Conservation (phyloP, 1,139 yeast genomes). For the Hyphopichia buzzinii region DNA sequence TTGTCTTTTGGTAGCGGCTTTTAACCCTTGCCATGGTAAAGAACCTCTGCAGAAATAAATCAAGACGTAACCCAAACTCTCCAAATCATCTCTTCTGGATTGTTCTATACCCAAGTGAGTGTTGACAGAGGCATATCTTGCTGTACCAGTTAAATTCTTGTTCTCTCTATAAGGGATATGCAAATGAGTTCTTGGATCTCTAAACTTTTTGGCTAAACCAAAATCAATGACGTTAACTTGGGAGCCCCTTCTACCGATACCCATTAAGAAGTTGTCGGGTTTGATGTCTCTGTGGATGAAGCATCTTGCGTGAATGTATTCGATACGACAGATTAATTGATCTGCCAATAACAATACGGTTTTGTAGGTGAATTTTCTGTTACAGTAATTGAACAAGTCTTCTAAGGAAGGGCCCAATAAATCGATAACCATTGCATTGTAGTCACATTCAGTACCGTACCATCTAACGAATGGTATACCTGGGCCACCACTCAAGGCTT, state of each 20-base stretch:
- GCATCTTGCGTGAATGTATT: slow-evolving; percentile 92
- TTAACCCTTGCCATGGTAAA: slow-evolving; percentile 97
- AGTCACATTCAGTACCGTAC: slow-evolving; percentile 97
- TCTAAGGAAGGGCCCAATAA: slow-evolving; percentile 93
- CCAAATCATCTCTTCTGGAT: slow-evolving; percentile 94
- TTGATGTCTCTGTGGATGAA: slow-evolving; percentile 91
- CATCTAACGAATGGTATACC: slow-evolving; percentile 97
- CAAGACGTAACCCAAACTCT: slow-evolving; percentile 90
- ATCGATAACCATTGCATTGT: slow-evolving; percentile 96
- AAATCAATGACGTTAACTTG: slow-evolving; percentile 96
- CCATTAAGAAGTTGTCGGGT: slow-evolving; percentile 97
- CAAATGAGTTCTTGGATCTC: slow-evolving; percentile 93
- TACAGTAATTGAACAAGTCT: slow-evolving; percentile 93
- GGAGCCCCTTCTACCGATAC: slow-evolving; percentile 91
- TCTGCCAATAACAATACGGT: slow-evolving; percentile 92
- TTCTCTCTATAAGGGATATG: slow-evolving; percentile 97
- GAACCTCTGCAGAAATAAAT: slow-evolving; percentile 95
- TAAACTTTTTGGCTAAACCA: slow-evolving; percentile 92
- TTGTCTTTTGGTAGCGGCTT: slow-evolving; percentile 95
- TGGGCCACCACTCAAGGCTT: slow-evolving; percentile 92
- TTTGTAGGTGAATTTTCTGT: slow-evolving; percentile 87
- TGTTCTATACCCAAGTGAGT: slow-evolving; percentile 98
- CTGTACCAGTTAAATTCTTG: slow-evolving; percentile 95
- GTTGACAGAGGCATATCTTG: slow-evolving; percentile 92
- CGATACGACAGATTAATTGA: slow-evolving; percentile 91